These are phyloP conservation scores for Albizia julibrissin DNA, from an alignment of 306 rosid species.

Conservation along the genomic window DNA sequence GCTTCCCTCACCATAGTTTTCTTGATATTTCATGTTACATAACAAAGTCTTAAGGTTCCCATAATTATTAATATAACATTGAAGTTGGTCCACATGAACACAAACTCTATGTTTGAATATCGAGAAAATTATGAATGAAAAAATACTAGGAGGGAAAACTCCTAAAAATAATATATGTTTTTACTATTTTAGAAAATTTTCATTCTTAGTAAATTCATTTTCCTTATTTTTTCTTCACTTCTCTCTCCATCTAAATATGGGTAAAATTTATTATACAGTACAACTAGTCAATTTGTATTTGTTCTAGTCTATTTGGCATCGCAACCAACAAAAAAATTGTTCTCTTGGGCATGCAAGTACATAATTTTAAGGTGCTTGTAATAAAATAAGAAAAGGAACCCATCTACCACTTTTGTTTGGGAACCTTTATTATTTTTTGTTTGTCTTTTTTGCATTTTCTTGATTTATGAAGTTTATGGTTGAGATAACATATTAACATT, in stretches of 20 bases:
- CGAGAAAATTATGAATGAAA: accelerated
- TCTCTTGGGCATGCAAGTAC: background rate
- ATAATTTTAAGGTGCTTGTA: background rate
- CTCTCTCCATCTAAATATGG: no score
- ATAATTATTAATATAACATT: background rate
- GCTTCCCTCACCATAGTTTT: no score
- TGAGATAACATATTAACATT: background rate
- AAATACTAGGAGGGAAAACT: no score
- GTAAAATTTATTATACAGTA: no score
- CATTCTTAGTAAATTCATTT: no score
- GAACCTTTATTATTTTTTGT: background rate
- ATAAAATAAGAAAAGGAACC: constrained; percentile 20
- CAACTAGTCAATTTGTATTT: constrained; percentile 6
- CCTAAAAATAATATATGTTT: no score
- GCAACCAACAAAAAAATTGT: constrained; percentile 1
- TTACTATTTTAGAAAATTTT: no score
- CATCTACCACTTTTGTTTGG: constrained; percentile 13
- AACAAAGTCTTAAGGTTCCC: background rate
- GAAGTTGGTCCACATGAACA: background rate
- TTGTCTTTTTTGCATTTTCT: background rate
- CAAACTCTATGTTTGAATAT: background rate
- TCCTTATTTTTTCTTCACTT: no score
- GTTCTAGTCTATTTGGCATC: constrained; percentile 4
- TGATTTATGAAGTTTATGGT: background rate
- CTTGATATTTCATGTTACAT: background rate